Conservation (phyloP, 345 rosid species). For the Barbarea vulgaris region DNA sequence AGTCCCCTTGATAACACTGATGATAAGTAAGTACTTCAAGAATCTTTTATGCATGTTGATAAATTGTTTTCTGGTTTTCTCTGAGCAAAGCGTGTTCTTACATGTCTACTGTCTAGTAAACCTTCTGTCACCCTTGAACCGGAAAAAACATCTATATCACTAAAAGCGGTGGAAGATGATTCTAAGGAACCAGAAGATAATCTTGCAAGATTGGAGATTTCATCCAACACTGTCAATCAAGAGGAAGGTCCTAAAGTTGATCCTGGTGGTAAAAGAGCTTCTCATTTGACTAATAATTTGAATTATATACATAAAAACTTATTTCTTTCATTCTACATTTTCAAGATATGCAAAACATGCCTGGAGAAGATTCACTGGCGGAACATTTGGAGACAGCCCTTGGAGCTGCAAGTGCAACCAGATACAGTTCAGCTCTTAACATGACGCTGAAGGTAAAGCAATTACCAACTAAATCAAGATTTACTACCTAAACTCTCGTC, state of each 20-base stretch:
- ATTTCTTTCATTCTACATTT: constrained; percentile 8
- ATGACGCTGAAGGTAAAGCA: constrained; percentile 32
- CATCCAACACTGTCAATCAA: constrained; percentile 6
- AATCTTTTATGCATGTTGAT: no score
- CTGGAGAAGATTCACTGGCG: constrained; percentile 4
- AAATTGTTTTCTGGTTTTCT: no score
- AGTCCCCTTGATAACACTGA: no score
- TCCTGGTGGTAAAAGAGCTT: neutral
- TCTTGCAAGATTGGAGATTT: constrained; percentile 15
- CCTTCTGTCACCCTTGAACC: constrained; percentile 8
- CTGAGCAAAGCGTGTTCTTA: constrained; percentile 4
- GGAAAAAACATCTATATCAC: neutral
- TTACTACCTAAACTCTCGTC: neutral
- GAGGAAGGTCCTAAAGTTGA: neutral
- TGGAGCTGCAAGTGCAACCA: neutral
- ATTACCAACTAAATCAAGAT: neutral
- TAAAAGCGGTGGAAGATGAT: constrained; percentile 11
- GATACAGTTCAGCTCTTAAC: constrained; percentile 32
- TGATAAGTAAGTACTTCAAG: no score
- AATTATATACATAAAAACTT: constrained; percentile 11
- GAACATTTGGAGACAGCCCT: constrained; percentile 11
- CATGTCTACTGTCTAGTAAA: constrained; percentile 16
- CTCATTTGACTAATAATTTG: neutral
- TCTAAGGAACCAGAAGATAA: constrained; percentile 4
- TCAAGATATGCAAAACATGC: constrained; percentile 19